Percentiles rank a stretch among this genome's conserved stretches.
Conservation (phyloP, 148 eudicot genomes). For the Rhododendron henanense region DNA sequence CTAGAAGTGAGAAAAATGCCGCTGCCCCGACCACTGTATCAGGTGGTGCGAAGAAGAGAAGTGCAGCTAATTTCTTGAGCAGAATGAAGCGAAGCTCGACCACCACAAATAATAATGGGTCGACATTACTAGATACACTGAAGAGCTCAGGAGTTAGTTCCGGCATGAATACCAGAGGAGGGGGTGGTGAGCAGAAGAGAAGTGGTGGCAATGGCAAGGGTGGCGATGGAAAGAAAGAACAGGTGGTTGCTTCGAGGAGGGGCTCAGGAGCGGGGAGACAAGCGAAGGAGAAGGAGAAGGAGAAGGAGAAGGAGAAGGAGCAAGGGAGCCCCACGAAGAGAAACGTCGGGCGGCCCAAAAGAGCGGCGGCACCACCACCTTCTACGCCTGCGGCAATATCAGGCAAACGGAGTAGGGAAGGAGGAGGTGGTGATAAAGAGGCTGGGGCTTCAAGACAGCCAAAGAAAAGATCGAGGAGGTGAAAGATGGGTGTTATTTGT, state of each 20-base stretch:
- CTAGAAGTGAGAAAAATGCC: constrained; percentile 19
- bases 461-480: constrained; percentile 51
- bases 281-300: constrained; percentile 13
- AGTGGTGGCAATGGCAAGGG: constrained; percentile 23
- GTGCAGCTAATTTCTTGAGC: constrained; percentile 27
- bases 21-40: constrained; percentile 7
- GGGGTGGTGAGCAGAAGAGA: constrained; percentile 26
- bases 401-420: constrained; percentile 34
- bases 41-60: constrained; percentile 27
- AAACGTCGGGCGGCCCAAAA: constrained; percentile 38
- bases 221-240: constrained; percentile 31
- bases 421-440: constrained; percentile 20
- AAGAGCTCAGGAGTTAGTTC: constrained; percentile 22
- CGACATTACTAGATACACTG: constrained; percentile 23
- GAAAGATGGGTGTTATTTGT: constrained; percentile 2
- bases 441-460: constrained; percentile 21
- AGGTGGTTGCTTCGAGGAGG: constrained; percentile 13
- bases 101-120: constrained; percentile 18
- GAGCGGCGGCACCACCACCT: constrained; percentile 31
- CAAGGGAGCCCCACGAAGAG: constrained; percentile 23
- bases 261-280: constrained; percentile 15
- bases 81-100: constrained; percentile 28
- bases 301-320: constrained; percentile 13
- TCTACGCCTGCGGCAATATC: constrained; percentile 8
- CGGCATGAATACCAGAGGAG: constrained; percentile 14